These are phyloP conservation scores for Senna tora DNA, from an alignment of 306 rosid species.

Conservation along the genomic window DNA sequence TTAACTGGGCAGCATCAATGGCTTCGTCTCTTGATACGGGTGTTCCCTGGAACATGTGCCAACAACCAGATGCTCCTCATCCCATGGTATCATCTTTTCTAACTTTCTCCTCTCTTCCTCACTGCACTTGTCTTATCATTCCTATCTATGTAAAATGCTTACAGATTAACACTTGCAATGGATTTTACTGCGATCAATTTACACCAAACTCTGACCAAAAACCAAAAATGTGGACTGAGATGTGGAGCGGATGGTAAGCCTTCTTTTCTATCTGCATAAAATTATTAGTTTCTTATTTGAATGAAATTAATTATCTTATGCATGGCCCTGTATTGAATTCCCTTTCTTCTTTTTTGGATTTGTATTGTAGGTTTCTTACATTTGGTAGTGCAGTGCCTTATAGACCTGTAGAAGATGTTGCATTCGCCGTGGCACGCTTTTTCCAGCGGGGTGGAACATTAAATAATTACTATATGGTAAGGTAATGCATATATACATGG, in stretches of 20 bases:
- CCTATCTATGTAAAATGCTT: slow-evolving; percentile 10
- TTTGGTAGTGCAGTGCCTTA: slow-evolving; percentile 83
- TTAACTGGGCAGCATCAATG: slow-evolving; percentile 90
- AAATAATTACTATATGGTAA: slow-evolving; percentile 94
- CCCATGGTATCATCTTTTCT: slow-evolving; percentile 70
- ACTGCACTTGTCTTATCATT: not conserved
- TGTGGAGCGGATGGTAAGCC: slow-evolving; percentile 85
- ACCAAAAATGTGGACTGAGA: slow-evolving; percentile 97
- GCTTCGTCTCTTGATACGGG: slow-evolving; percentile 87
- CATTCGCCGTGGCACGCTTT: slow-evolving; percentile 91
- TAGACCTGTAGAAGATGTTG: slow-evolving; percentile 90
- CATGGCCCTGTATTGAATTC: not conserved
- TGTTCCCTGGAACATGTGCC: slow-evolving; percentile 99
- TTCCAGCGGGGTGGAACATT: slow-evolving; percentile 92
- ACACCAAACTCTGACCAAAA: slow-evolving; percentile 71
- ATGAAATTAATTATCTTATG: not conserved
- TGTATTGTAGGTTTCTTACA: slow-evolving; percentile 61
- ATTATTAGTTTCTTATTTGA: no score
- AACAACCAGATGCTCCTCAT: slow-evolving; percentile 85
- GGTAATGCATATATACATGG: slow-evolving; percentile 48
- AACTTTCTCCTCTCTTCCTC: slow-evolving; percentile 6
- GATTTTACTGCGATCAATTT: slow-evolving; percentile 89
- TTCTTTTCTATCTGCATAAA: slow-evolving; percentile 9
- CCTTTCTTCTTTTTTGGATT: slow-evolving; percentile 19
- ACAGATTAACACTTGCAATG: slow-evolving; percentile 93